These are phyloP conservation scores for Skeletonema costatum DNA, from an alignment of 108 stramenopile species.

Conservation along the genomic window DNA sequence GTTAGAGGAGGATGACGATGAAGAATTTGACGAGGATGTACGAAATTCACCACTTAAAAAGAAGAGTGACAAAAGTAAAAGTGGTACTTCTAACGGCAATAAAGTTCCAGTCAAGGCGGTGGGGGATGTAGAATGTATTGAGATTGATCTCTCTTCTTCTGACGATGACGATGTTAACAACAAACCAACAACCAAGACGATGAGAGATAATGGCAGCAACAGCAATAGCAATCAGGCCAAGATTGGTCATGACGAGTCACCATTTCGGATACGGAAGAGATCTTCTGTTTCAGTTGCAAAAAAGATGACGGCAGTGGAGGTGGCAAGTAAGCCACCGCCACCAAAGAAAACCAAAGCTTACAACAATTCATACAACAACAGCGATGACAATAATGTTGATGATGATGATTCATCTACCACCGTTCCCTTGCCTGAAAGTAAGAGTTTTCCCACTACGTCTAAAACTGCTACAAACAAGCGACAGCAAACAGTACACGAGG, in stretches of 20 bases:
- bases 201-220: neutral
- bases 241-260: neutral
- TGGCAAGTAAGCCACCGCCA: neutral
- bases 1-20: neutral
- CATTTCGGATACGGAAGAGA: neutral
- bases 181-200: neutral
- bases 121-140: slow-evolving; percentile 19
- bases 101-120: neutral
- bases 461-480: neutral
- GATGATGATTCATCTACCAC: neutral
- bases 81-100: neutral
- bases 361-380: neutral
- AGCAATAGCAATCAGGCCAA: neutral
- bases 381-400: neutral
- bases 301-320: neutral
- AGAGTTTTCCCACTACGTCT: neutral
- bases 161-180: neutral
- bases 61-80: neutral
- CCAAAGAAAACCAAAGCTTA: neutral
- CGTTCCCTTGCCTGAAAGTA: neutral
- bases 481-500: neutral
- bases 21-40: neutral
- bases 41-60: neutral
- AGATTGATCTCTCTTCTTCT: slow-evolving; percentile 26
- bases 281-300: neutral